Percentiles rank a stretch among this genome's conserved stretches.
Conservation (phyloP, 2,329 filamentous ascomycete species). For the Exophiala alcalophila region DNA sequence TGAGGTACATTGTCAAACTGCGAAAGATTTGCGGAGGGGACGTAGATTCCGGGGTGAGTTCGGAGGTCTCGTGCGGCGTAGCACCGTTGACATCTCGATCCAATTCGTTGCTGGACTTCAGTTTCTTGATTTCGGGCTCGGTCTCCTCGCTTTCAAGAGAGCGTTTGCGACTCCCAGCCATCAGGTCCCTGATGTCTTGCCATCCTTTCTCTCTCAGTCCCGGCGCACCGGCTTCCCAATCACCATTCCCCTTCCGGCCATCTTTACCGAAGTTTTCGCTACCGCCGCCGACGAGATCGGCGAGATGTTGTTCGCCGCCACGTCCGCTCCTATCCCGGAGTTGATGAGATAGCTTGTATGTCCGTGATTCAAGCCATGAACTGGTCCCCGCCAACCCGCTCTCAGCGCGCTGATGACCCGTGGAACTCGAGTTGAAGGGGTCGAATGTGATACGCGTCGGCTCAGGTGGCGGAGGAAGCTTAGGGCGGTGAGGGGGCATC, state of each 20-base stretch:
- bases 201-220: constrained; percentile 33
- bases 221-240: constrained; percentile 46
- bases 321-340: constrained; percentile 59
- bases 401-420: constrained; percentile 76
- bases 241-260: constrained; percentile 52
- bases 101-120: constrained; percentile 3
- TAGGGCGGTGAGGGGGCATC: constrained; percentile 22
- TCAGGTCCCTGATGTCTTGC: constrained; percentile 47
- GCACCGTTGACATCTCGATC: neutral
- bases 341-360: constrained; percentile 67
- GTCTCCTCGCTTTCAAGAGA: constrained; percentile 1
- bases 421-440: constrained; percentile 63
- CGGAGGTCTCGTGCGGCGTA: neutral
- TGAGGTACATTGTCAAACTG: constrained; percentile 75
- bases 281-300: constrained; percentile 63
- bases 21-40: constrained; percentile 58
- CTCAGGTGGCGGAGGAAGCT: constrained; percentile 21
- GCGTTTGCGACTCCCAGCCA: constrained; percentile 47
- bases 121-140: constrained; percentile 19
- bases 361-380: constrained; percentile 70
- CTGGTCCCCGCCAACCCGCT: constrained; percentile 59
- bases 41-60: neutral
- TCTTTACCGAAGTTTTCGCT: constrained; percentile 55
- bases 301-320: constrained; percentile 57
- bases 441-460: constrained; percentile 37